Conservation (phyloP, 2,329 filamentous ascomycete species). For the Lizonia empirigonia region DNA sequence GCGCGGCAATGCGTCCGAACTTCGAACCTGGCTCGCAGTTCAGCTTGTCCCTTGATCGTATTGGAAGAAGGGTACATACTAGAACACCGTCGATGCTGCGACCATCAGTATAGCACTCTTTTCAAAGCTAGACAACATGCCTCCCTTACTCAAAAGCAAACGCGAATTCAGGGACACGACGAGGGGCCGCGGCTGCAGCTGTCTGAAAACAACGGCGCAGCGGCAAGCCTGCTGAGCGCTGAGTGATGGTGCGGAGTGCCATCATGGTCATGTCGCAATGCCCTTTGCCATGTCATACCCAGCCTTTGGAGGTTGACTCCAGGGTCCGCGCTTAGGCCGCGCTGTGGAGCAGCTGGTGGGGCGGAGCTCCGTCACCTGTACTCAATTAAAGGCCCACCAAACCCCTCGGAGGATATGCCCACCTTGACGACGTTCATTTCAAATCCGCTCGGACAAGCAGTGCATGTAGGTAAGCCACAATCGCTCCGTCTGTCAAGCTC, state of each 20-base stretch:
- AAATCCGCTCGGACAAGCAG: no score
- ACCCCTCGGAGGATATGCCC: no score
- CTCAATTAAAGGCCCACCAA: not conserved
- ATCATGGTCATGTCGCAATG: not conserved
- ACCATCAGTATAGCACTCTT: conserved; percentile 27
- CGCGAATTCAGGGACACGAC: conserved; percentile 53
- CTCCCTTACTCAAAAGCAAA: conserved; percentile 62
- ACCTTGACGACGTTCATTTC: no score
- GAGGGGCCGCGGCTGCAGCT: conserved; percentile 23
- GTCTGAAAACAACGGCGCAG: conserved; percentile 37
- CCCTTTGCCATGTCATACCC: not conserved
- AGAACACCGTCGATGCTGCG: conserved; percentile 91
- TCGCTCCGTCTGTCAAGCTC: no score
- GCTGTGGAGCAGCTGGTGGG: not conserved
- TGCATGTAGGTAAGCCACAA: no score
- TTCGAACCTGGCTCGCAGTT: conserved; percentile 55
- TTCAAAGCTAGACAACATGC: conserved; percentile 16
- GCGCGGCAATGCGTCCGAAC: conserved; percentile 76
- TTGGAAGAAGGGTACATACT: conserved; percentile 51
- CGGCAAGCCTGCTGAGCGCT: not conserved
- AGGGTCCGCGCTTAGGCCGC: not conserved
- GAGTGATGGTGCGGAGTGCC: not conserved
- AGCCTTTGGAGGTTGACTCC: not conserved
- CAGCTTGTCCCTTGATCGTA: not conserved
- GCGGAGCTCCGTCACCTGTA: not conserved